Evolutionary conservation across 1,284 basidiomycete species (phyloP).

Genomic region (Boletellus deceptivus): DNA sequence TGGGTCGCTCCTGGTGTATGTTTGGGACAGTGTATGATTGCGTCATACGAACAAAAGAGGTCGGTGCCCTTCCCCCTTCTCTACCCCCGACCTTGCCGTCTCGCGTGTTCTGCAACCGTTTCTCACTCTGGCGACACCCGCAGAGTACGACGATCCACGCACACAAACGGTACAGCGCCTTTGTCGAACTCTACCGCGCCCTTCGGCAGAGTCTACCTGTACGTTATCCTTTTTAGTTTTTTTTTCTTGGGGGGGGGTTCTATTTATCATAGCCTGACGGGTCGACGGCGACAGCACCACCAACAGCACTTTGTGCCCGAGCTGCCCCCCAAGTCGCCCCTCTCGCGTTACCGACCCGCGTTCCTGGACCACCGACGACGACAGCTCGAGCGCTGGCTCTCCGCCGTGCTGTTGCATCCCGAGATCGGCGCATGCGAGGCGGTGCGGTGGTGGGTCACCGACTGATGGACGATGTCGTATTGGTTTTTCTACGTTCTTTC

Average conservation of each 20-base stretch:
- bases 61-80: constrained; percentile 14
- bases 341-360: constrained; percentile 63
- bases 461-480: constrained; percentile 26
- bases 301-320: constrained; percentile 53
- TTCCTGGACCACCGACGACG: constrained; percentile 72
- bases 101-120: too few relatives aligned
- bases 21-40: constrained; percentile 50
- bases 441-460: constrained; percentile 65
- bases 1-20: too few relatives aligned
- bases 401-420: constrained; percentile 65
- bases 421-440: constrained; percentile 64
- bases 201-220: constrained; percentile 57
- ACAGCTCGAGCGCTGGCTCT: constrained; percentile 66
- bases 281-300: constrained; percentile 33
- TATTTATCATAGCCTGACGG: not conserved
- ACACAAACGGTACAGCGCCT: constrained; percentile 71
- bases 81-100: too few relatives aligned
- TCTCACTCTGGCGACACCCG: not conserved
- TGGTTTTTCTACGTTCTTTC: too few relatives aligned
- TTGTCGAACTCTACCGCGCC: constrained; percentile 53
- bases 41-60: constrained; percentile 61
- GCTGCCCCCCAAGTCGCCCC: constrained; percentile 68
- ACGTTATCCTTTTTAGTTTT: constrained; percentile 19
- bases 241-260: not conserved
- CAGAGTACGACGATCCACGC: constrained; percentile 63